phyloP scores from a whole-genome alignment of 345 rosid genomes.

The Eucalyptus tenuipes region DNA sequence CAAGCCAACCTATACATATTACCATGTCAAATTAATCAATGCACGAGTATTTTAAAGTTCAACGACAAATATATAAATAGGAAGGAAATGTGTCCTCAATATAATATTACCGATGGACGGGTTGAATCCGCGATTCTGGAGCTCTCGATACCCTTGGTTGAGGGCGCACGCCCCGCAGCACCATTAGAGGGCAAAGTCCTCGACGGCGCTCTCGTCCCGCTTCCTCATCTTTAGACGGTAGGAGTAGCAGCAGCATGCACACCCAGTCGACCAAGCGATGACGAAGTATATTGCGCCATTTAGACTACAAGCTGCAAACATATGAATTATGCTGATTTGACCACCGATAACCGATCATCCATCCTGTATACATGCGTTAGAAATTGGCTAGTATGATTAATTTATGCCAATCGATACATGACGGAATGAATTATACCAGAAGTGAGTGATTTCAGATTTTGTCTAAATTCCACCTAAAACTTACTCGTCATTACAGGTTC shows the following conservation, averaged over 20 bases:
- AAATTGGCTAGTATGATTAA: background rate
- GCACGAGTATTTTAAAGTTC: background rate
- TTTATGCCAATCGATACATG: too few relatives aligned
- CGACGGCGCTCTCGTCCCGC: conserved; percentile 1
- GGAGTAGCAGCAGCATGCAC: conserved; percentile 7
- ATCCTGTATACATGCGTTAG: background rate
- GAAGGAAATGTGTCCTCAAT: too few relatives aligned
- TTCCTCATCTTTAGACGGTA: conserved; percentile 25
- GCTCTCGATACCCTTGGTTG: conserved; percentile 35
- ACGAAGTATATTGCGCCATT: conserved; percentile 13
- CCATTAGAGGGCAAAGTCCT: conserved; percentile 23
- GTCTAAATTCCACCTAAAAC: too few relatives aligned
- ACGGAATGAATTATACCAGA: too few relatives aligned
- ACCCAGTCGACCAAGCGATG: background rate
- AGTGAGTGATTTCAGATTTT: too few relatives aligned
- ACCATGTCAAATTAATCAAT: background rate
- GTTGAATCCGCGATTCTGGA: conserved; percentile 18
- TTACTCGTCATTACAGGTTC: too few relatives aligned
- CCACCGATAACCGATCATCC: too few relatives aligned
- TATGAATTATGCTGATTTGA: background rate
- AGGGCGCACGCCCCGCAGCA: conserved; percentile 24
- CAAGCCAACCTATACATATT: conserved; percentile 16
- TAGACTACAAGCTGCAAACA: conserved; percentile 9
- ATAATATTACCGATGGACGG: conserved; percentile 8
- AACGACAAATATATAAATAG: background rate